Evolutionary conservation across 2,329 filamentous ascomycete genomes (phyloP).

Genomic region (Penicillium sumatraense): DNA sequence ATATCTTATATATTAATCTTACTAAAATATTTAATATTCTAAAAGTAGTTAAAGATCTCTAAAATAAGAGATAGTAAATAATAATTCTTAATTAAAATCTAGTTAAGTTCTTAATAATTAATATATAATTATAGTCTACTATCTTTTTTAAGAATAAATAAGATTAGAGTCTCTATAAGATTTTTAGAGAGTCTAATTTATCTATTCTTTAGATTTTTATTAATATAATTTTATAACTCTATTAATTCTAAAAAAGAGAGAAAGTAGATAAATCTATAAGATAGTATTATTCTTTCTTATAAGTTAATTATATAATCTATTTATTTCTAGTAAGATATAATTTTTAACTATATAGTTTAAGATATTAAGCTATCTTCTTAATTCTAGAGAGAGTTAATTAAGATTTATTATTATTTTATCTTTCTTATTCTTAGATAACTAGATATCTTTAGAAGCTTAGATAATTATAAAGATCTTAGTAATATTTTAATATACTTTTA

Average conservation of each 20-base stretch:
- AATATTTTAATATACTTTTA: not conserved
- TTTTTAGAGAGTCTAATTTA: not conserved
- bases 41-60: not conserved
- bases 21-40: not conserved
- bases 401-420: not conserved
- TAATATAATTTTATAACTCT: not conserved
- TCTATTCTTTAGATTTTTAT: not conserved
- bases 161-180: not conserved
- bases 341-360: not conserved
- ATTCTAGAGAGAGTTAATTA: too few species aligned
- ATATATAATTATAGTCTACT: not conserved
- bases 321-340: not conserved
- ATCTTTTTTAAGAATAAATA: constrained; percentile 2
- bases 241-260: not conserved
- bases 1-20: not conserved
- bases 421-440: too few species aligned
- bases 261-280: not conserved
- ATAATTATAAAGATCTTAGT: too few species aligned
- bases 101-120: not conserved
- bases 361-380: not conserved
- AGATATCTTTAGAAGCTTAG: too few species aligned
- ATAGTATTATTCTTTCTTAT: not conserved
- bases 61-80: not conserved
- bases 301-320: not conserved
- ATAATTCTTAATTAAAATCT: not conserved